Percentiles rank a stretch among this genome's conserved stretches.
These are phyloP conservation scores for Tetracladium setigerum DNA, from an alignment of 495 filamentous ascomycete genomes.

Conservation along the genomic window DNA sequence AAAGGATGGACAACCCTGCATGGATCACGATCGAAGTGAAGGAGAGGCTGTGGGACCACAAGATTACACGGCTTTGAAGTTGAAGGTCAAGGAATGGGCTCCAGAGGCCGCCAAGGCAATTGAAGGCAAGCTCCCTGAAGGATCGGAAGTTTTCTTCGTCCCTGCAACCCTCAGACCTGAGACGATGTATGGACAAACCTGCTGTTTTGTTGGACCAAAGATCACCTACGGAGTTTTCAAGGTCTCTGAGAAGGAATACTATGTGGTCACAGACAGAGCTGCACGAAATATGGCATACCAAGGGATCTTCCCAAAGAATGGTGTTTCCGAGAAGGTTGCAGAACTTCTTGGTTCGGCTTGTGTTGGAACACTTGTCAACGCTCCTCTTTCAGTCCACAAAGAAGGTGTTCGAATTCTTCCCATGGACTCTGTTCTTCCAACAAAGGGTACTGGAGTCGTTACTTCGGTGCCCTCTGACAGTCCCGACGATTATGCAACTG, in stretches of 20 bases:
- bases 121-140: slow-evolving; percentile 69
- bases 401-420: slow-evolving; percentile 80
- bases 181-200: slow-evolving; percentile 97
- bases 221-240: slow-evolving; percentile 88
- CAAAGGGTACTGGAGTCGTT: slow-evolving; percentile 94
- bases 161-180: slow-evolving; percentile 90
- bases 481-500: slow-evolving; percentile 89
- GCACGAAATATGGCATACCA: slow-evolving; percentile 97
- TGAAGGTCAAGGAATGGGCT: slow-evolving; percentile 83
- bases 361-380: slow-evolving; percentile 78
- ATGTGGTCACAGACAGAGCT: slow-evolving; percentile 75
- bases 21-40: slow-evolving; percentile 91
- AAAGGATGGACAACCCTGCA: slow-evolving; percentile 94
- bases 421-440: slow-evolving; percentile 86
- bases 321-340: slow-evolving; percentile 64
- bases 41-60: slow-evolving; percentile 88
- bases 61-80: slow-evolving; percentile 87
- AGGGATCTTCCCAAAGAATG: slow-evolving; percentile 69
- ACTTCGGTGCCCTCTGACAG: slow-evolving; percentile 93
- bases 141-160: slow-evolving; percentile 78
- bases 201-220: slow-evolving; percentile 90
- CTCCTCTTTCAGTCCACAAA: slow-evolving; percentile 83
- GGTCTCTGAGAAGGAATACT: slow-evolving; percentile 76
- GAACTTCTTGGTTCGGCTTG: slow-evolving; percentile 70
- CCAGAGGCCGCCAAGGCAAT: slow-evolving; percentile 59